Evolutionary conservation across 192 early-diverging fungal genomes (phyloP).

Genomic region (Spizellomyces sp.): DNA sequence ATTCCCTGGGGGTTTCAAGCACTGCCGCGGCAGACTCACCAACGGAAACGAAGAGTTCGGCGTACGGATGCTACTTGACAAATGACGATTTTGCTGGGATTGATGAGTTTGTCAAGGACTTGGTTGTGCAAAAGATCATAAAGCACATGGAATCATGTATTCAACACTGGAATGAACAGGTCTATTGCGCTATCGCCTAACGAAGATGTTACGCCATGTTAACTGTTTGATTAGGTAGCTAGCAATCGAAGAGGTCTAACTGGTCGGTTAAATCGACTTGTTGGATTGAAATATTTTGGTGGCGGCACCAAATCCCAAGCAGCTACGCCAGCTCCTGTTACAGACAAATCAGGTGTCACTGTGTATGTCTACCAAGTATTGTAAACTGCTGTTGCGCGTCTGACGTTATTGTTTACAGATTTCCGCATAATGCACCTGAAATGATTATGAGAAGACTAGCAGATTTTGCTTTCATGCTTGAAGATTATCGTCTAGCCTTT

Average conservation of each 20-base stretch:
- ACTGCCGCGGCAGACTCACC: neutral
- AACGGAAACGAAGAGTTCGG: neutral
- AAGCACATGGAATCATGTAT: slow-evolving; percentile 90
- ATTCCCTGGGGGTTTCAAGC: neutral
- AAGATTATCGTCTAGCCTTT: slow-evolving; percentile 89
- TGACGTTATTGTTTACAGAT: slow-evolving; percentile 22
- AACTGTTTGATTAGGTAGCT: slow-evolving; percentile 56
- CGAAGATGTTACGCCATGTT: neutral
- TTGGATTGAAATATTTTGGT: slow-evolving; percentile 83
- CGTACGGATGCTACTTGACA: slow-evolving; percentile 57
- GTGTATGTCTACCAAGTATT: slow-evolving; percentile 17
- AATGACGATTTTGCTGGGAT: slow-evolving; percentile 56
- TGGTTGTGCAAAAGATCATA: slow-evolving; percentile 76
- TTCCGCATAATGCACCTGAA: slow-evolving; percentile 74
- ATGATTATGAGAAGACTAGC: slow-evolving; percentile 89
- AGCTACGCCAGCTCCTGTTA: slow-evolving; percentile 17
- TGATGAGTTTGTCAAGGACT: slow-evolving; percentile 55
- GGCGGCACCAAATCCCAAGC: slow-evolving; percentile 32
- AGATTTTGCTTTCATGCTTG: slow-evolving; percentile 96
- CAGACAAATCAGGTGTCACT: slow-evolving; percentile 7
- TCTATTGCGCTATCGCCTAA: slow-evolving; percentile 14
- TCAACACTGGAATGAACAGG: slow-evolving; percentile 87
- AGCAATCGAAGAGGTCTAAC: slow-evolving; percentile 84
- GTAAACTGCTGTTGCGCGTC: neutral
- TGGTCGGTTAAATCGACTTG: slow-evolving; percentile 79